Evolutionary conservation across 163 green algal genomes (phyloP).

Genomic region (Scenedesmus sp.): DNA sequence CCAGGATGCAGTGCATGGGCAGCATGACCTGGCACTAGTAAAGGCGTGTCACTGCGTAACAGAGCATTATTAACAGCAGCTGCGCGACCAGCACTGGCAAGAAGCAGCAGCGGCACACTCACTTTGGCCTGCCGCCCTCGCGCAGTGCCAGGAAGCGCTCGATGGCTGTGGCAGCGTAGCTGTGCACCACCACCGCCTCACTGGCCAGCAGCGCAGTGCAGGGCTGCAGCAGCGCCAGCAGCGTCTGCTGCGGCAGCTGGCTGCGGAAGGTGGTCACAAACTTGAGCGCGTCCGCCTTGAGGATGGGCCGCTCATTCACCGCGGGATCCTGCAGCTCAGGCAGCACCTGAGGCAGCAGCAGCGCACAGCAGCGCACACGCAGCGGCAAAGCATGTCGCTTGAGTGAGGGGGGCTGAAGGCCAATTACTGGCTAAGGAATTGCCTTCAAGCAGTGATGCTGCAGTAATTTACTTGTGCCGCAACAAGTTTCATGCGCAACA

Average conservation of each 20-base stretch:
- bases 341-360: constrained; percentile 68
- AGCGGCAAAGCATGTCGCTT: neutral
- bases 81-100: neutral
- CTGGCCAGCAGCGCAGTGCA: constrained; percentile 80
- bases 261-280: constrained; percentile 96
- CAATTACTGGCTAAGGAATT: neutral
- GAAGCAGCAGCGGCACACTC: neutral
- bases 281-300: constrained; percentile 97
- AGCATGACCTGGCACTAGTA: neutral
- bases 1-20: neutral
- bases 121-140: constrained; percentile 62
- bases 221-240: constrained; percentile 79
- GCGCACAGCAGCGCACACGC: neutral
- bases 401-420: neutral
- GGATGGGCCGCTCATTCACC: constrained; percentile 81
- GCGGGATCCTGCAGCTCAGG: constrained; percentile 84
- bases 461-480: neutral
- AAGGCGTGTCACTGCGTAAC: neutral
- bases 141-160: constrained; percentile 90
- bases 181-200: constrained; percentile 96
- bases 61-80: neutral
- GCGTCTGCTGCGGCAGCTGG: constrained; percentile 74
- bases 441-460: neutral
- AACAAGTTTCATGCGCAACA: neutral
- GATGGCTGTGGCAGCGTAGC: constrained; percentile 93